phyloP scores from a whole-genome alignment of 2,329 filamentous ascomycete genomes.

The Akanthomyces lecanii region DNA sequence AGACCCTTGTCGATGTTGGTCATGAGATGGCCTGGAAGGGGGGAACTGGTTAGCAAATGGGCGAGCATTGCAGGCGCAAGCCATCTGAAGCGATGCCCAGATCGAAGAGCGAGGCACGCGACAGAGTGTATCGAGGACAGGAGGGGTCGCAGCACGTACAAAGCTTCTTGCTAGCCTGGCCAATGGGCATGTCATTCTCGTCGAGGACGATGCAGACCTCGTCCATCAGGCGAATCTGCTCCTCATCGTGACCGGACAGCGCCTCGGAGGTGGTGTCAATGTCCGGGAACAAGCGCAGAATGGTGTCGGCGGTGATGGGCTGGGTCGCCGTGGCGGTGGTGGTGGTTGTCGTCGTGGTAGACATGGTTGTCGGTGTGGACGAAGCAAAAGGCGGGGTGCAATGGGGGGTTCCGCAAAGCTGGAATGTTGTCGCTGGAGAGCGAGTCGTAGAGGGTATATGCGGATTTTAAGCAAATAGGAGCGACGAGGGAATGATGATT shows the following conservation, averaged over 20 bases:
- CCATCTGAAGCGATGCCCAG: neutral
- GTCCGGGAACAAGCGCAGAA: conserved; percentile 85
- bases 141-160: conserved; percentile 49
- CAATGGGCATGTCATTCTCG: conserved; percentile 86
- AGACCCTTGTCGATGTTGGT: conserved; percentile 96
- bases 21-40: conserved; percentile 81
- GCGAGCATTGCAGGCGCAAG: neutral
- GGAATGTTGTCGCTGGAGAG: neutral
- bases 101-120: no score
- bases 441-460: neutral
- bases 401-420: neutral
- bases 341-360: conserved; percentile 31
- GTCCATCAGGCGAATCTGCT: conserved; percentile 97
- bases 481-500: neutral
- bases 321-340: conserved; percentile 47
- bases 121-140: no score
- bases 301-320: conserved; percentile 78
- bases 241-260: conserved; percentile 88
- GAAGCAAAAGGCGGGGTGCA: neutral
- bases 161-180: conserved; percentile 95
- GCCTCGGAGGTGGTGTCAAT: conserved; percentile 67
- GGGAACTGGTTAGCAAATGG: neutral
- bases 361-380: conserved; percentile 11
- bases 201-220: conserved; percentile 97
- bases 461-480: neutral